Percentiles rank a stretch among this genome's conserved stretches.
These are phyloP conservation scores for Lasiosphaeria ovina DNA, from an alignment of 495 filamentous ascomycete genomes.

Conservation along the genomic window DNA sequence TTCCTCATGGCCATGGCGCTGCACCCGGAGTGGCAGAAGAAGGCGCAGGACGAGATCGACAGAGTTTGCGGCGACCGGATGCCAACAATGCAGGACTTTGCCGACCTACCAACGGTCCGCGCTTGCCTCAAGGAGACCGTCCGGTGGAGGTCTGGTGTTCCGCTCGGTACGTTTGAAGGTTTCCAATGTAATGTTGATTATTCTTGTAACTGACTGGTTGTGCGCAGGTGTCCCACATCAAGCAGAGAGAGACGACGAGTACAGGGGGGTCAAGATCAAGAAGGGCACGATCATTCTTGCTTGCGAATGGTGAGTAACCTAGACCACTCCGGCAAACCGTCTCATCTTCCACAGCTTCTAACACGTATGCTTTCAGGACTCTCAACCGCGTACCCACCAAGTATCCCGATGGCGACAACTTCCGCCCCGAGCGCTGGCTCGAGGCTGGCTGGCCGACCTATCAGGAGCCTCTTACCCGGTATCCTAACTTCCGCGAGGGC, in stretches of 20 bases:
- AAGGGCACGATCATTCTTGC: conserved; percentile 53
- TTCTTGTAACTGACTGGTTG: conserved; percentile 9
- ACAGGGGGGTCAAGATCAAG: conserved; percentile 48
- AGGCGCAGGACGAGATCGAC: conserved; percentile 59
- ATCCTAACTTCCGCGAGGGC: conserved; percentile 53
- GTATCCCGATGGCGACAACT: conserved; percentile 54
- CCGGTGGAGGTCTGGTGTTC: conserved; percentile 58
- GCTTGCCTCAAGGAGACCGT: conserved; percentile 60
- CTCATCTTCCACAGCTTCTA: conserved; percentile 2
- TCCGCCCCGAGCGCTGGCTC: conserved; percentile 54
- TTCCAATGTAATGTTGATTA: not conserved
- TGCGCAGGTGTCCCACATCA: conserved; percentile 49
- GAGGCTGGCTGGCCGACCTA: conserved; percentile 55
- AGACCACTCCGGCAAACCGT: not conserved
- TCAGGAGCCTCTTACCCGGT: conserved; percentile 49
- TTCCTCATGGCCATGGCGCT: conserved; percentile 50
- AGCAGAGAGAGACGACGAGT: conserved; percentile 50
- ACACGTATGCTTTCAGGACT: conserved; percentile 31
- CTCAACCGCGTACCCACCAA: conserved; percentile 48
- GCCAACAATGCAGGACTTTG: conserved; percentile 47
- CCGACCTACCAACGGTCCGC: conserved; percentile 49
- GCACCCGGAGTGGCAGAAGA: conserved; percentile 47
- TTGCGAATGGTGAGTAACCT: conserved; percentile 48
- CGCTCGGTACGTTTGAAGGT: conserved; percentile 35
- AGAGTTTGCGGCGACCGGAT: conserved; percentile 52